These are phyloP conservation scores for Pseudogymnoascus sp. DNA, from an alignment of 2,329 filamentous ascomycete genomes.

Conservation along the genomic window DNA sequence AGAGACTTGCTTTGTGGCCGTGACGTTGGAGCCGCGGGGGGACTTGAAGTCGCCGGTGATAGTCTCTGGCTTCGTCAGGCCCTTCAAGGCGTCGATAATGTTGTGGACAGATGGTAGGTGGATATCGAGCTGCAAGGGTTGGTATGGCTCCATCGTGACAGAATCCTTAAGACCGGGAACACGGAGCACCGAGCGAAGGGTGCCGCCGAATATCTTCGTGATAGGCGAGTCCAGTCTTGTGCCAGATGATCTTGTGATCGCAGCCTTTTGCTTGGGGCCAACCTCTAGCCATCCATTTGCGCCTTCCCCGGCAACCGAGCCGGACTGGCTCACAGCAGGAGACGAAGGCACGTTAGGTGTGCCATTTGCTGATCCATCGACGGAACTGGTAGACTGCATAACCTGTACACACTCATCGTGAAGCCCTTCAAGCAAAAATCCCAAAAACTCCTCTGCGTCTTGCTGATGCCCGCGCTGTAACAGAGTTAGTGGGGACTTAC, in stretches of 20 bases:
- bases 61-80: constrained; percentile 73
- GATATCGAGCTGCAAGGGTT: constrained; percentile 91
- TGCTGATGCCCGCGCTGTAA: constrained; percentile 82
- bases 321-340: constrained; percentile 27
- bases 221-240: constrained; percentile 69
- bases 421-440: constrained; percentile 82
- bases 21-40: constrained; percentile 64
- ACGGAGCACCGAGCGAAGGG: constrained; percentile 79
- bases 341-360: constrained; percentile 35
- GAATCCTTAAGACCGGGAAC: constrained; percentile 83
- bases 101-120: constrained; percentile 78
- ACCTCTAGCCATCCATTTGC: constrained; percentile 87
- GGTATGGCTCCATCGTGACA: constrained; percentile 86
- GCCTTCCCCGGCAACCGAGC: constrained; percentile 32
- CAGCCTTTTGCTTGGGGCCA: constrained; percentile 79
- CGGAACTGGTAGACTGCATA: constrained; percentile 38
- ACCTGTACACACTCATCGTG: constrained; percentile 85
- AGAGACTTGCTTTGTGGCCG: constrained; percentile 86
- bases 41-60: constrained; percentile 80
- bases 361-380: constrained; percentile 33
- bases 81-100: constrained; percentile 83
- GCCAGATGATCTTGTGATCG: constrained; percentile 79
- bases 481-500: constrained; percentile 18
- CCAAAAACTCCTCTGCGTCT: constrained; percentile 94
- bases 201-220: constrained; percentile 89